These are phyloP conservation scores for Cystobasidiopsis lactophilus DNA, from an alignment of 768 basidiomycete genomes.

Conservation along the genomic window DNA sequence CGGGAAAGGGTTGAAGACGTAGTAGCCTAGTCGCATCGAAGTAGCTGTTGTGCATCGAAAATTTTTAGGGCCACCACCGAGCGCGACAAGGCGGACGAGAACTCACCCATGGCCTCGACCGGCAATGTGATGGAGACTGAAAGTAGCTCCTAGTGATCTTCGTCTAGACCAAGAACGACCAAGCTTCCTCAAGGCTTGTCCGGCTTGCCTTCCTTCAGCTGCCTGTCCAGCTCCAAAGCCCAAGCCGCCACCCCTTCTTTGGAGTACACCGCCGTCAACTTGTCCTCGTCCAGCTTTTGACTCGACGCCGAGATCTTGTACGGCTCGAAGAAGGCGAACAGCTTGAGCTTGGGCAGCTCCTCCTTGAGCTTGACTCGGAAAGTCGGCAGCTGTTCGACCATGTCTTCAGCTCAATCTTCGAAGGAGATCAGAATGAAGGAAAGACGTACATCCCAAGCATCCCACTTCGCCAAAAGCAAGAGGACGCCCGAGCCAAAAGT, in stretches of 20 bases:
- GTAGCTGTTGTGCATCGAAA: too few relatives aligned
- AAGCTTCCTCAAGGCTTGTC: too few relatives aligned
- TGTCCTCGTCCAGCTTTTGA: not conserved
- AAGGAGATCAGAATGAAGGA: not conserved
- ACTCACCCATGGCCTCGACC: too few relatives aligned
- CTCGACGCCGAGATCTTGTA: not conserved
- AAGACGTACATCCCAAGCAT: not conserved
- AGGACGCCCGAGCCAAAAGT: slow-evolving; percentile 3
- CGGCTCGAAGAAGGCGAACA: not conserved
- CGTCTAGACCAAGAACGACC: too few relatives aligned
- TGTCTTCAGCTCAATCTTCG: not conserved
- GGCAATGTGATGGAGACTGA: too few relatives aligned
- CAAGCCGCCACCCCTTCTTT: not conserved
- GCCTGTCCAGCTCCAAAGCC: not conserved
- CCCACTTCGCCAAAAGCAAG: not conserved
- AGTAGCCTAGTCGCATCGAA: too few relatives aligned
- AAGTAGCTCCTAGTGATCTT: too few relatives aligned
- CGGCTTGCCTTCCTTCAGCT: too few relatives aligned
- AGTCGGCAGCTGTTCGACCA: not conserved
- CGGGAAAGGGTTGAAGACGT: too few relatives aligned
- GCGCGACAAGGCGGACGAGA: too few relatives aligned
- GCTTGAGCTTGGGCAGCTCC: not conserved
- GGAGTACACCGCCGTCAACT: not conserved
- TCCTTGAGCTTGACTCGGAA: not conserved
- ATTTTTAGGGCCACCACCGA: too few relatives aligned